Evolutionary conservation across 495 filamentous ascomycete genomes (phyloP).

Genomic region (Lentithecium fluviatile): DNA sequence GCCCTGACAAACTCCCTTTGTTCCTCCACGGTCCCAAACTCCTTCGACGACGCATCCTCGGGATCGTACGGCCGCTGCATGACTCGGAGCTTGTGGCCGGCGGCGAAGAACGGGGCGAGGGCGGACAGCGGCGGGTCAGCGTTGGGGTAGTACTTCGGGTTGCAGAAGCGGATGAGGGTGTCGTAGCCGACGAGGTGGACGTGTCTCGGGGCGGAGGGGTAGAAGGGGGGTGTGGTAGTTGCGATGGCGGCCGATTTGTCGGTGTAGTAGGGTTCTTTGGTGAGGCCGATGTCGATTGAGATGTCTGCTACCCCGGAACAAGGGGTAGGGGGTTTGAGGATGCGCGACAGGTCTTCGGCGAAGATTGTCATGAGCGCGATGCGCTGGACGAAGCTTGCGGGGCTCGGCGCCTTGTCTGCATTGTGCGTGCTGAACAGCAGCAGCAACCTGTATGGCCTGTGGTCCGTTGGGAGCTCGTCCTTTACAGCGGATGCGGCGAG

Average conservation of each 20-base stretch:
- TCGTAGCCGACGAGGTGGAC: conserved; percentile 85
- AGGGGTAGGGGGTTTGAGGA: conserved; percentile 2
- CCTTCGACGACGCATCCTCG: conserved; percentile 18
- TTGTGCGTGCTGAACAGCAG: conserved; percentile 87
- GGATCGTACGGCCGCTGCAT: conserved; percentile 63
- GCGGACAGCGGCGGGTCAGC: conserved; percentile 52
- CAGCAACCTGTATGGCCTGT: conserved; percentile 57
- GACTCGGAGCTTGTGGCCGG: conserved; percentile 66
- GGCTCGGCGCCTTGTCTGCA: conserved; percentile 86
- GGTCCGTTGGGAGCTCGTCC: conserved; percentile 25
- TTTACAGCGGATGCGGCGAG: conserved; percentile 70
- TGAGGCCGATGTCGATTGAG: conserved; percentile 74
- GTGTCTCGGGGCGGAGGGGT: conserved; percentile 56
- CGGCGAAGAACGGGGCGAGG: conserved; percentile 66
- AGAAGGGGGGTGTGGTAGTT: conserved; percentile 46
- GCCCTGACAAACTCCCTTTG: conserved; percentile 41
- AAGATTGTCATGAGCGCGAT: conserved; percentile 85
- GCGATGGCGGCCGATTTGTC: conserved; percentile 77
- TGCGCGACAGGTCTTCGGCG: conserved; percentile 56
- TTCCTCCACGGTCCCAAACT: conserved; percentile 42
- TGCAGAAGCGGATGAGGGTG: conserved; percentile 79
- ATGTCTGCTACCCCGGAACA: conserved; percentile 3
- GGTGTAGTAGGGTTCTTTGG: conserved; percentile 77
- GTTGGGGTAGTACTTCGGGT: conserved; percentile 76
- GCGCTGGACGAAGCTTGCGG: conserved; percentile 77